A percentile compares a stretch with the other conserved stretches of the same genome.
Conservation (phyloP, 495 filamentous ascomycete genomes). For the Staphylotrichum longicolle region DNA sequence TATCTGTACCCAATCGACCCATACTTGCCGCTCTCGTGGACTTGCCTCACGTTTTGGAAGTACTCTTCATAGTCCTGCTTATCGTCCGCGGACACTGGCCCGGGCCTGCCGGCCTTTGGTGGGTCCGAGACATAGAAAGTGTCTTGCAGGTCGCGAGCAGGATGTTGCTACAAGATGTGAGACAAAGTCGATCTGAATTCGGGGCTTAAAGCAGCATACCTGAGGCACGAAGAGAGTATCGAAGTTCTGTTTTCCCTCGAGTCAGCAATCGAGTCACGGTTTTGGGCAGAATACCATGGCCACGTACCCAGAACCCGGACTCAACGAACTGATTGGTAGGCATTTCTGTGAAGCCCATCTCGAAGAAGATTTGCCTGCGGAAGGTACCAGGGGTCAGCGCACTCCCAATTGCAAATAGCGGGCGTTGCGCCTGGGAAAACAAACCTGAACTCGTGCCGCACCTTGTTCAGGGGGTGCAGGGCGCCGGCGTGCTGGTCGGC, state of each 20-base stretch:
- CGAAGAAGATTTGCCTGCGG: conserved; percentile 90
- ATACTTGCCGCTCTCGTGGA: conserved; percentile 83
- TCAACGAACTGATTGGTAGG: conserved; percentile 79
- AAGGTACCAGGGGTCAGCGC: neutral
- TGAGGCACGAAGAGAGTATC: conserved; percentile 96
- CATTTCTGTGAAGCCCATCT: conserved; percentile 86
- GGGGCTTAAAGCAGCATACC: conserved; percentile 2
- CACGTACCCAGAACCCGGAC: conserved; percentile 75
- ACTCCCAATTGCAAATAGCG: neutral
- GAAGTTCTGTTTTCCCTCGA: conserved; percentile 60
- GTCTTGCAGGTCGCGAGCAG: conserved; percentile 92
- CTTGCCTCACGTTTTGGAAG: conserved; percentile 77
- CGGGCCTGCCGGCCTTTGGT: conserved; percentile 67
- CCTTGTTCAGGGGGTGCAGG: conserved; percentile 92
- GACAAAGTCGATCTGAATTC: neutral
- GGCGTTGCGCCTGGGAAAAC: neutral
- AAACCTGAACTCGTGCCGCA: conserved; percentile 76
- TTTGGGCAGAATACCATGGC: conserved; percentile 36
- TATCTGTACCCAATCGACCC: conserved; percentile 95
- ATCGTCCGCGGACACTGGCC: conserved; percentile 55
- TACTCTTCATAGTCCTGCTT: conserved; percentile 76
- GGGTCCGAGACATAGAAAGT: conserved; percentile 98
- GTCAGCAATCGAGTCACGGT: conserved; percentile 57
- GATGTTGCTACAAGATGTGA: conserved; percentile 63
- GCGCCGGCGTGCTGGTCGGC: conserved; percentile 76